Percentiles rank a stretch among this genome's conserved stretches.
These are phyloP conservation scores for Hippophae tibetana DNA, from an alignment of 306 rosid genomes.

Conservation along the genomic window DNA sequence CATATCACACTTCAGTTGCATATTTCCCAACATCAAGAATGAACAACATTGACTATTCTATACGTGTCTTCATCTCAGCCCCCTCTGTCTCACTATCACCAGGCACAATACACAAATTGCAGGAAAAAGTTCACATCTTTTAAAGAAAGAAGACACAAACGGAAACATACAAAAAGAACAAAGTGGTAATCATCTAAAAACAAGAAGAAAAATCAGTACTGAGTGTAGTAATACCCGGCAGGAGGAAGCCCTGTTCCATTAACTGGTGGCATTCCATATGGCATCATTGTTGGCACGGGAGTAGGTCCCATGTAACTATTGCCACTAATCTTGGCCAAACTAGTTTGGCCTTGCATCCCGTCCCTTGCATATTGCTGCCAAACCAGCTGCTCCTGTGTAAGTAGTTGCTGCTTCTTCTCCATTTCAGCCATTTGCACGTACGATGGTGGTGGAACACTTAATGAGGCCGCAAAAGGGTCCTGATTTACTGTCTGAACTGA, in stretches of 20 bases:
- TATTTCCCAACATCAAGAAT: slow-evolving; percentile 44
- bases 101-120: slow-evolving; percentile 34
- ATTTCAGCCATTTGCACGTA: slow-evolving; percentile 96
- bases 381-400: slow-evolving; percentile 69
- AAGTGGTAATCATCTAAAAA: slow-evolving; percentile 28
- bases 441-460: slow-evolving; percentile 75
- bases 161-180: slow-evolving; percentile 36
- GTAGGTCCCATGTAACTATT: slow-evolving; percentile 48
- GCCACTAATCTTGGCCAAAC: slow-evolving; percentile 59
- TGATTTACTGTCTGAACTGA: slow-evolving; percentile 73
- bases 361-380: slow-evolving; percentile 86
- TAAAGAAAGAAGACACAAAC: slow-evolving; percentile 6
- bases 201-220: slow-evolving; percentile 40
- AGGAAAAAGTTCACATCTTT: slow-evolving; percentile 32
- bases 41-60: slow-evolving; percentile 21
- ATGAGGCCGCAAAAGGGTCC: slow-evolving; percentile 87
- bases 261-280: slow-evolving; percentile 84
- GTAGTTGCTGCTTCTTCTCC: slow-evolving; percentile 85
- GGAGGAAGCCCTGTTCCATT: slow-evolving; percentile 65
- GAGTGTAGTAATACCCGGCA: slow-evolving; percentile 64
- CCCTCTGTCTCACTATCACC: slow-evolving; percentile 34
- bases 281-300: slow-evolving; percentile 39
- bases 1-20: slow-evolving; percentile 39
- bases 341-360: slow-evolving; percentile 94
- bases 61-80: slow-evolving; percentile 28